Evolutionary conservation across 768 basidiomycete species (phyloP), one percentile per base, ranked within the genome.

Genomic region (Tylopilus sp.): DNA sequence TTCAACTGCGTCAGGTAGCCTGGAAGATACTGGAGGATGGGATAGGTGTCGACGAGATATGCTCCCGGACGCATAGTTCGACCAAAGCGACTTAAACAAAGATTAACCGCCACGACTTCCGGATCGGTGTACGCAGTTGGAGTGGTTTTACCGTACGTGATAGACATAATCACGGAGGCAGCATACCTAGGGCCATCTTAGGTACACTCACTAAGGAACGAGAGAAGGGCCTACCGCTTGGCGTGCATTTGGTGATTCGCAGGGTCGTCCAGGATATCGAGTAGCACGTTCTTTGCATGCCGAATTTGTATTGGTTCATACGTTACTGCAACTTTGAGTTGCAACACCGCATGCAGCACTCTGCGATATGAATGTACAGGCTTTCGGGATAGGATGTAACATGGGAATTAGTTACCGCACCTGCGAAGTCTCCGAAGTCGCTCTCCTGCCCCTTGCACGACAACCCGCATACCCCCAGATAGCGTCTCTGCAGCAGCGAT

Each of bases 1-100:
- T 72, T 74, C 6, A 87, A 66, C 51, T 80, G 75, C 3, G 73
- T 72, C 12, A 82, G 70, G 56, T 83, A 66, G 6, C 60, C 55
- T 1, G 66, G 66, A 17, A 68, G 31, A 13, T 60, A 64, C 43
- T 43, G 45, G 1, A 68, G 47, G 31, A 60, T 55, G 6, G 66
- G 66, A 31, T 51, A 60, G 3, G 51, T 50, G 41, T 65, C 66
- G 23, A 68, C 64, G 17, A 63, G 57, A 35, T 62, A 68, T 11
- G 58, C 48, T 25, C 66, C 66, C 0, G 62, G 56, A 9, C 46
- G 54, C 17, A 72, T 45, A 0, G 56, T 62, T 12, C 44, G 44
- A 20, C 67, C 64, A 5, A 75, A 51, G 9, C 69, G 67, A 3
- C 26, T 25, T 21, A 64, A 26, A 51, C 59, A 62, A 4, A 51